A percentile compares a stretch with the other conserved stretches of the same genome.
These are phyloP conservation scores for Hanseniaspora sp. DNA, from an alignment of 1,139 yeast genomes.

Conservation along the genomic window DNA sequence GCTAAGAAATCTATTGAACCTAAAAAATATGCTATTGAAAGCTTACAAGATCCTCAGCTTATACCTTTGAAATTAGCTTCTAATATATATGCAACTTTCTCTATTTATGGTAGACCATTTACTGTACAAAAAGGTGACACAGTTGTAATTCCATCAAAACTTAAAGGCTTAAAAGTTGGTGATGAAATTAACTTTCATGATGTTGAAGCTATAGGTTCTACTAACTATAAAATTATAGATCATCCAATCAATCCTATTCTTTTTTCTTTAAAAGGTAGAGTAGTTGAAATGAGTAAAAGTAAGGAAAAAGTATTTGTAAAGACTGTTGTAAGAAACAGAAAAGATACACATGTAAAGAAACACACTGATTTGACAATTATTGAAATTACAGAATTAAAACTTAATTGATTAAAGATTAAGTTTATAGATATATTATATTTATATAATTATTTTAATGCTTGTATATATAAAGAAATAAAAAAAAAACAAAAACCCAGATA, in stretches of 20 bases:
- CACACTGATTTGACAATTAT: constrained; percentile 75
- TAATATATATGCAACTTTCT: constrained; percentile 68
- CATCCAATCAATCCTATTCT: constrained; percentile 43
- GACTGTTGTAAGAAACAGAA: constrained; percentile 73
- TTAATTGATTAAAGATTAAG: constrained; percentile 31
- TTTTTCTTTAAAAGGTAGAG: constrained; percentile 60
- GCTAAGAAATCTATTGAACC: neutral
- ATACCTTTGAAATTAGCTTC: constrained; percentile 53
- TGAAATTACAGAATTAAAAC: constrained; percentile 59
- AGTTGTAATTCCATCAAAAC: constrained; percentile 61
- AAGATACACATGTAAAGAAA: constrained; percentile 63
- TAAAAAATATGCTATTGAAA: neutral
- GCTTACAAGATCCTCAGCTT: constrained; percentile 5
- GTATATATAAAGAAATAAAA: too few relatives aligned
- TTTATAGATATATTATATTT: neutral
- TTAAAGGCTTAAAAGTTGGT: constrained; percentile 71
- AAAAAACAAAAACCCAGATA: too few relatives aligned
- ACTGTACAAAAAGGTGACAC: constrained; percentile 85
- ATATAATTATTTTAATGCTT: neutral
- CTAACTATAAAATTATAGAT: constrained; percentile 60
- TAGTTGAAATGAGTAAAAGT: constrained; percentile 75
- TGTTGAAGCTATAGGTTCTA: constrained; percentile 73
- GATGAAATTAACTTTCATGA: constrained; percentile 62
- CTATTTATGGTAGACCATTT: constrained; percentile 74
- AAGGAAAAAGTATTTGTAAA: constrained; percentile 60